Conservation (phyloP, 345 rosid genomes). For the Cardamine occulta region DNA sequence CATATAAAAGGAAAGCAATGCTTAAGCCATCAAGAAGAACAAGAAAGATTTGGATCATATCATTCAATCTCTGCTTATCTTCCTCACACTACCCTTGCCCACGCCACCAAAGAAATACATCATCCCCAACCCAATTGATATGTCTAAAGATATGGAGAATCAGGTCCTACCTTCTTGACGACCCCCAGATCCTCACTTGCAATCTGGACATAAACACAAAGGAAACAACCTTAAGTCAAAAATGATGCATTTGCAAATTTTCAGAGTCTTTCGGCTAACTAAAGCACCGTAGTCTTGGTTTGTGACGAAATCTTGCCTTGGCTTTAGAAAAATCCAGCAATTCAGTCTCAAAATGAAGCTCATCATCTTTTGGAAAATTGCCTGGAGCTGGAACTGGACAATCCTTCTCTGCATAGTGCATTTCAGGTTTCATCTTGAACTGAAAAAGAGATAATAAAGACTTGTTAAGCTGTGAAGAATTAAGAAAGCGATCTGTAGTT, state of each 20-base stretch:
- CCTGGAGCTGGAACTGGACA: constrained; percentile 77
- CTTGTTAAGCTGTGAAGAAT: constrained; percentile 9
- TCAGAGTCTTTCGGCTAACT: constrained; percentile 16
- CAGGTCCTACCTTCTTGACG: constrained; percentile 72
- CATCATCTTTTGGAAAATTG: constrained; percentile 82
- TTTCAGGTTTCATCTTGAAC: constrained; percentile 95
- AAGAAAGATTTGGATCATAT: not conserved
- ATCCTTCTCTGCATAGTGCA: constrained; percentile 90
- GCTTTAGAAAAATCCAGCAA: constrained; percentile 78
- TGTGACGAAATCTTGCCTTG: constrained; percentile 61
- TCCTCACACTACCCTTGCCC: constrained; percentile 27
- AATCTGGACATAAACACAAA: constrained; percentile 60
- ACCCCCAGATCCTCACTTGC: constrained; percentile 86
- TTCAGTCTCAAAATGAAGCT: constrained; percentile 97
- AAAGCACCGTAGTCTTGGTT: not conserved
- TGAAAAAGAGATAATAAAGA: constrained; percentile 41
- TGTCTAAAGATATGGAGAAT: constrained; percentile 2
- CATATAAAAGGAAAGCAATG: constrained; percentile 27
- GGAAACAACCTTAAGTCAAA: constrained; percentile 6
- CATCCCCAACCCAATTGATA: not conserved
- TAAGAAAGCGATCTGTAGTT: not conserved
- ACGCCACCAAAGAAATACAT: constrained; percentile 7
- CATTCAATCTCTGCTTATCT: constrained; percentile 14
- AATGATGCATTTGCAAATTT: not conserved
- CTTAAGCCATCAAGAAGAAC: constrained; percentile 27